A percentile compares a stretch with the other conserved stretches of the same genome.
Conservation (phyloP, 1,284 basidiomycete species). For the Cryptococcus sp. region DNA sequence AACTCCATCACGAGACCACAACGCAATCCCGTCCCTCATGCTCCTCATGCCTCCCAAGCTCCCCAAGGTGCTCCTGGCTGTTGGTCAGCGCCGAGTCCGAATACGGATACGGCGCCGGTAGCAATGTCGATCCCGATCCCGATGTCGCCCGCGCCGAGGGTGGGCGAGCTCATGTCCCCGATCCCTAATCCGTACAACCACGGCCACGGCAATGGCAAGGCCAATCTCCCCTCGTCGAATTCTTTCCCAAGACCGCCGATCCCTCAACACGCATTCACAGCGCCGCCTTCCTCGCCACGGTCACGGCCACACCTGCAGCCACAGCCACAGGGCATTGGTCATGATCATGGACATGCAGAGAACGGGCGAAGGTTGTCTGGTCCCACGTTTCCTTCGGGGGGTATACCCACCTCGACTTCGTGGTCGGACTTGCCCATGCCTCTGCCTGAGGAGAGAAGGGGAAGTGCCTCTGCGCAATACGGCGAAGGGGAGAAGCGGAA, state of each 20-base stretch:
- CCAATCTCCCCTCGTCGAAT: conserved; percentile 2
- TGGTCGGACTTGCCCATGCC: conserved; percentile 9
- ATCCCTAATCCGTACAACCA: conserved; percentile 4
- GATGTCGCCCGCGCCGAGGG: conserved; percentile 4
- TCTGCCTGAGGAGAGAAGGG: conserved; percentile 13
- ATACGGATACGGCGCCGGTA: neutral
- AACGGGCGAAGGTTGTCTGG: neutral
- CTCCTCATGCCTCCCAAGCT: neutral
- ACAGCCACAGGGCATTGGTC: no score
- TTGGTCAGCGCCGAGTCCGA: neutral
- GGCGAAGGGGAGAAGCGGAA: conserved; percentile 48
- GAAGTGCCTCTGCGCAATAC: conserved; percentile 1
- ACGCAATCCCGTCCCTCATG: neutral
- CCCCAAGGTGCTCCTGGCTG: neutral
- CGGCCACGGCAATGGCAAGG: neutral
- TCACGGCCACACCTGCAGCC: neutral
- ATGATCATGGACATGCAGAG: conserved; percentile 1
- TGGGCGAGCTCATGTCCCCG: conserved; percentile 22
- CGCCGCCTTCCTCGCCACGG: neutral
- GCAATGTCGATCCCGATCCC: conserved; percentile 13
- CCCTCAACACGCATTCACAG: conserved; percentile 11
- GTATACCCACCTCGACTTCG: conserved; percentile 11
- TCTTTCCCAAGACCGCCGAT: conserved; percentile 13
- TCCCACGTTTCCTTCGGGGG: neutral
- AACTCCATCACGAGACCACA: conserved; percentile 35